Evolutionary conservation across 495 filamentous ascomycete genomes (phyloP), one percentile per base, ranked within the genome.

Genomic region (Penicillium lividum): DNA sequence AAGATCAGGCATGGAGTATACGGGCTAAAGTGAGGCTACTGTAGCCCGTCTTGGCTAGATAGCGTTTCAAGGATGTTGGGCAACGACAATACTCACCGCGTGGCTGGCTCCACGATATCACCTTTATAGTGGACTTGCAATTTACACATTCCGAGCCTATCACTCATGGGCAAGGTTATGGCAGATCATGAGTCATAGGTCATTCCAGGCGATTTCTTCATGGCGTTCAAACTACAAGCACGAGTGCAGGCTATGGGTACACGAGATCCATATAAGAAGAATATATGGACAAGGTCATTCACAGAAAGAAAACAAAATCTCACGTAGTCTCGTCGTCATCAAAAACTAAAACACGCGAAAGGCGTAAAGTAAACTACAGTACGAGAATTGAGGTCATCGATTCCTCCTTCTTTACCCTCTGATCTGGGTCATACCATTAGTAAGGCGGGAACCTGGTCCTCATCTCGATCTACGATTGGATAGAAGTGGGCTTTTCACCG

Each of bases 11-110:
- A 62, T 45, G 62, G 60, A 53, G 36, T 27, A 18, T 15, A 44
- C 34, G 30, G 51, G 36, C 51, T 36, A 64, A 61, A 65, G 62
- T 65, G 62, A 65, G 62, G 62, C 62, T 65, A 56, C 53, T 56
- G 44, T 36, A 11, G 8, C 51, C n/a, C 34, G 54, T 34, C 53
- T 63, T 45, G 15, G 29, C 45, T 31, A 56, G 34, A 36, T 25
- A 40, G 38, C 53, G 59, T 56, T 61, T 61, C 52, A 58, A 33
- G 53, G 49, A 33, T 27, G 55, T 65, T 65, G 62, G 62, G 62
- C 62, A 65, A 47, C 43, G 42, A 65, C 55, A 33, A 60, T 49
- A 27, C 13, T n/a, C 56, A 27, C 13, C 27, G 13, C 50, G 45
- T 54, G 43, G 47, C 8, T 43, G 57, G 57, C 42, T 53, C 54